phyloP scores from a whole-genome alignment of 805 yeast species.

The Lipomyces lipofer region DNA sequence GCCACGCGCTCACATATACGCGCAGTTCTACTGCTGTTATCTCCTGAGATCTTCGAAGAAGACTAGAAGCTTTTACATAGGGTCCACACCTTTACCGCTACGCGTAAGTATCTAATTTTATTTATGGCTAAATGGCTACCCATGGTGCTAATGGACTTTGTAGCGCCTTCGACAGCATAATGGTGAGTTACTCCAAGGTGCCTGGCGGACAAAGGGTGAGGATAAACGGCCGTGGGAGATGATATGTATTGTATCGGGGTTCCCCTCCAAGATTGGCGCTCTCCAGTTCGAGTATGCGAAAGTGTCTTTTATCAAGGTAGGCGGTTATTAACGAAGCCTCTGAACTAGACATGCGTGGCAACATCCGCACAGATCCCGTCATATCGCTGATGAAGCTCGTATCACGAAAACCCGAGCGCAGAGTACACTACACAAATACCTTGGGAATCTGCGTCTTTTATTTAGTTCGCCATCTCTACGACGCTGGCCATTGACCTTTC shows the following conservation, averaged over 20 bases:
- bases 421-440: conserved; percentile 31
- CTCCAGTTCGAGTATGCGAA: conserved; percentile 63
- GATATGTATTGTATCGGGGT: conserved; percentile 64
- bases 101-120: conserved; percentile 40
- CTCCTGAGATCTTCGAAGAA: conserved; percentile 60
- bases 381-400: conserved; percentile 47
- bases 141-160: neutral
- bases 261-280: conserved; percentile 68
- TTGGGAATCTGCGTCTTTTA: conserved; percentile 38
- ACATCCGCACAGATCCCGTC: conserved; percentile 66
- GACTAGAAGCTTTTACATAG: conserved; percentile 66
- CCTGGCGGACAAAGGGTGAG: conserved; percentile 58
- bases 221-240: conserved; percentile 76
- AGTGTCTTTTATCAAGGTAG: neutral
- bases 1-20: conserved; percentile 11
- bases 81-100: conserved; percentile 78
- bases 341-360: conserved; percentile 66
- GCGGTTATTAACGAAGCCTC: neutral
- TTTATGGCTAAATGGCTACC: neutral
- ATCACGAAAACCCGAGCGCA: conserved; percentile 38
- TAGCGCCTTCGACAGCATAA: conserved; percentile 74
- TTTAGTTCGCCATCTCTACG: conserved; percentile 32
- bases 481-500: conserved; percentile 35
- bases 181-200: conserved; percentile 71
- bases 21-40: conserved; percentile 66